Percentiles rank a stretch among this genome's conserved stretches.
phyloP scores from a whole-genome alignment of 2,329 filamentous ascomycete species.

The Chaetomiaceae sp. region DNA sequence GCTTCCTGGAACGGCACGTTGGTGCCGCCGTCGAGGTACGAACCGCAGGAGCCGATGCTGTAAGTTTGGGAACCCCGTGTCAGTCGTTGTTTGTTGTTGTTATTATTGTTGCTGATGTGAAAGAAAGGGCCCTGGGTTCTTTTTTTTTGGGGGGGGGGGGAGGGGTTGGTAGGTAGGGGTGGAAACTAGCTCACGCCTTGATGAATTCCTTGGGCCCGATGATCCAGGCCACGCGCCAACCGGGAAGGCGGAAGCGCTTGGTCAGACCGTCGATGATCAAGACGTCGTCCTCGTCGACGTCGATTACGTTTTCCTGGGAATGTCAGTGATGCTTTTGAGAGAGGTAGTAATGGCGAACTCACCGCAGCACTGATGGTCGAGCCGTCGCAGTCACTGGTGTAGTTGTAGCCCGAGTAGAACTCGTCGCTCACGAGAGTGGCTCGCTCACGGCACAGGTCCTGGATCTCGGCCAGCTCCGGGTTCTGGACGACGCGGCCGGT shows the following conservation, averaged over 20 bases:
- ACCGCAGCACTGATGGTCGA: slow-evolving; percentile 77
- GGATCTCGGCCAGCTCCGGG: slow-evolving; percentile 81
- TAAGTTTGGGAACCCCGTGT: background rate
- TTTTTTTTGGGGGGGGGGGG: background rate
- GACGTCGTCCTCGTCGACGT: slow-evolving; percentile 86
- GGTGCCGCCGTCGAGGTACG: slow-evolving; percentile 89
- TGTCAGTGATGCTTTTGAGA: no score
- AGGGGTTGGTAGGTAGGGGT: background rate
- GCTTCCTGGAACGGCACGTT: slow-evolving; percentile 96
- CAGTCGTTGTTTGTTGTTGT: no score
- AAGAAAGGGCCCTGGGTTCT: no score
- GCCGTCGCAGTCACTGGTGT: slow-evolving; percentile 87
- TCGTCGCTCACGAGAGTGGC: slow-evolving; percentile 94
- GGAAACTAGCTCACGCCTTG: slow-evolving; percentile 62
- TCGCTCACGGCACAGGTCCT: slow-evolving; percentile 85
- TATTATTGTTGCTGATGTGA: no score
- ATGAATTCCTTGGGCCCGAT: slow-evolving; percentile 95
- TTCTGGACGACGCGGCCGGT: slow-evolving; percentile 84
- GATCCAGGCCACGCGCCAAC: slow-evolving; percentile 97
- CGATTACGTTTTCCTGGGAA: slow-evolving; percentile 71
- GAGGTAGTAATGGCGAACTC: no score
- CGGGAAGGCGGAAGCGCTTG: slow-evolving; percentile 92
- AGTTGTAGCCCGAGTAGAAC: slow-evolving; percentile 96
- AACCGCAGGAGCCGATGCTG: slow-evolving; percentile 81
- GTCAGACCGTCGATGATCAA: slow-evolving; percentile 93